Conservation (phyloP, 2,329 filamentous ascomycete species). For the Beauveria medogensis region DNA sequence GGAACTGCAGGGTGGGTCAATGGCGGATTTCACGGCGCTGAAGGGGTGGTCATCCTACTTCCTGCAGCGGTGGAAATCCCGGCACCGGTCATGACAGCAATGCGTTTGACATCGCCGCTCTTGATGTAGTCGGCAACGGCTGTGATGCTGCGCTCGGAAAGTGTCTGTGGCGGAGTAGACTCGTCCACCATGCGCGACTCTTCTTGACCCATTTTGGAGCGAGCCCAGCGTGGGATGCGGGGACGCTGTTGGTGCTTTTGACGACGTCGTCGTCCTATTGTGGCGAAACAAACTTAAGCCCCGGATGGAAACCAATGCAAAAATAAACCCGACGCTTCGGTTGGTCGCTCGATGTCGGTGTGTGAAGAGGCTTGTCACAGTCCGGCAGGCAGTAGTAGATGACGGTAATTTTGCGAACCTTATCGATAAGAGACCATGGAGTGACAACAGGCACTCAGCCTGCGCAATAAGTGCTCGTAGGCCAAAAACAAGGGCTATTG, state of each 20-base stretch:
- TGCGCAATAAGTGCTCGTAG: not conserved
- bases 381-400: not conserved
- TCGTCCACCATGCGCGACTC: slow-evolving; percentile 58
- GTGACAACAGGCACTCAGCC: not conserved
- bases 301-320: not conserved
- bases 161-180: slow-evolving; percentile 52
- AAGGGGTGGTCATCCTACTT: slow-evolving; percentile 36
- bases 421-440: slow-evolving; percentile 4
- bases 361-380: not conserved
- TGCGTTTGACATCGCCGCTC: slow-evolving; percentile 54
- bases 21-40: not conserved
- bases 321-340: not conserved
- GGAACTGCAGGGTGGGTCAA: slow-evolving; percentile 51
- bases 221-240: slow-evolving; percentile 24
- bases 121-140: slow-evolving; percentile 76
- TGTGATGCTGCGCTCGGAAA: slow-evolving; percentile 61
- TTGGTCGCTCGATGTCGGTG: not conserved
- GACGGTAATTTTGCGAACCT: not conserved
- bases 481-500: not conserved
- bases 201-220: slow-evolving; percentile 76
- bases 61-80: slow-evolving; percentile 73
- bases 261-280: slow-evolving; percentile 32
- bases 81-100: slow-evolving; percentile 86
- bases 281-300: slow-evolving; percentile 17
- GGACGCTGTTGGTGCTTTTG: slow-evolving; percentile 20